phyloP scores from a whole-genome alignment of 805 yeast species.

The Hyphopichia homilentoma region DNA sequence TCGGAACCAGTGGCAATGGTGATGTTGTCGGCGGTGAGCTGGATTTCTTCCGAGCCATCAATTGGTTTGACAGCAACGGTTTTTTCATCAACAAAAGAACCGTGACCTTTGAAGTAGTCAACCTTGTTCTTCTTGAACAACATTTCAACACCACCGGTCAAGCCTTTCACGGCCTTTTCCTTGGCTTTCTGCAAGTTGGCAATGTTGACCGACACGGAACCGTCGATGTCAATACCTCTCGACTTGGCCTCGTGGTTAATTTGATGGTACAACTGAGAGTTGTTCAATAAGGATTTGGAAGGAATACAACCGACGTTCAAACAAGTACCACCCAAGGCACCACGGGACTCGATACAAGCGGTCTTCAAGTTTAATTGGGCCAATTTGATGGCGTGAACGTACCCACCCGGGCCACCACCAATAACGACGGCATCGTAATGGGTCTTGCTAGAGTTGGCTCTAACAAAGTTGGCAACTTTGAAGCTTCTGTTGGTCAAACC shows the following conservation, averaged over 20 bases:
- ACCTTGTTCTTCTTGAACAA: conserved; percentile 94
- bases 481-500: conserved; percentile 5
- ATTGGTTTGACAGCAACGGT: conserved; percentile 76
- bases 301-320: conserved; percentile 99
- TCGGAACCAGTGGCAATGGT: conserved; percentile 98
- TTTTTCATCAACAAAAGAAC: conserved; percentile 80
- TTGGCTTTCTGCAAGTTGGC: conserved; percentile 84
- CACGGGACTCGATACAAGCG: conserved; percentile 97
- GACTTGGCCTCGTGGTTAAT: conserved; percentile 76
- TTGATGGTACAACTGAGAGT: conserved; percentile 88
- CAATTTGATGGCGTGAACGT: conserved; percentile 97
- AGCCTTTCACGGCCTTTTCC: conserved; percentile 81
- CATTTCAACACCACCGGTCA: conserved; percentile 93
- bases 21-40: conserved; percentile 74
- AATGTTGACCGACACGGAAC: conserved; percentile 71
- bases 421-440: conserved; percentile 90
- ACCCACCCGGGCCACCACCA: conserved; percentile 99
- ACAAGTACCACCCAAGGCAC: conserved; percentile 96
- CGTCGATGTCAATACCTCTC: conserved; percentile 87
- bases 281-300: conserved; percentile 91
- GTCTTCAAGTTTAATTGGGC: conserved; percentile 94
- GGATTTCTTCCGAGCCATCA: conserved; percentile 71
- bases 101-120: conserved; percentile 90
- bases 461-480: conserved; percentile 29
- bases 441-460: conserved; percentile 42